Evolutionary conservation across 352 stramenopile genomes (phyloP).

Genomic region (Thraustochytrium striatum): DNA sequence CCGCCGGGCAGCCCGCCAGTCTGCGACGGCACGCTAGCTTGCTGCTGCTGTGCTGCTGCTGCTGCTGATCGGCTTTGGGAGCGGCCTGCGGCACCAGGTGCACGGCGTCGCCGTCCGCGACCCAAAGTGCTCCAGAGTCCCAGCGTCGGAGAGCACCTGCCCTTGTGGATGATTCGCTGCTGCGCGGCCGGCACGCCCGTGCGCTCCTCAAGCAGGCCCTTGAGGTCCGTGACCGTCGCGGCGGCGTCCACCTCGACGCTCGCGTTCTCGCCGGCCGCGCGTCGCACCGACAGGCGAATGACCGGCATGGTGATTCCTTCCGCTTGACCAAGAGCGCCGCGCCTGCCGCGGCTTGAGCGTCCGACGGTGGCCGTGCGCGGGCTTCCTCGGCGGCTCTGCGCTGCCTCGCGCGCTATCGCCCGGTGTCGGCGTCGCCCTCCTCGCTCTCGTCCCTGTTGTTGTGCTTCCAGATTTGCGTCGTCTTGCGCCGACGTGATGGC

Average conservation of each 20-base stretch:
- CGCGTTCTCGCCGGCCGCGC: constrained; percentile 1
- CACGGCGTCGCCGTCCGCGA: neutral
- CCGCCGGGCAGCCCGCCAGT: neutral
- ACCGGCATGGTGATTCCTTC: too few species aligned
- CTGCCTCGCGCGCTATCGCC: too few species aligned
- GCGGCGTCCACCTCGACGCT: neutral
- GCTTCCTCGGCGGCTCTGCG: too few species aligned
- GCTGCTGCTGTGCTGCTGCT: neutral
- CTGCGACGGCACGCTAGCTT: neutral
- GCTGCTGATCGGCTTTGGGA: neutral
- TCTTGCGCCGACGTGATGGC: too few species aligned
- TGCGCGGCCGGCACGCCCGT: neutral
- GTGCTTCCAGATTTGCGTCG: too few species aligned
- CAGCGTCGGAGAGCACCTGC: constrained; percentile 10
- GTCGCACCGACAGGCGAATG: neutral
- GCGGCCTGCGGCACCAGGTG: neutral
- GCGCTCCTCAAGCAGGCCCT: neutral
- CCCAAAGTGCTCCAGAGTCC: constrained; percentile 1
- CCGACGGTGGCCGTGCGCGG: too few species aligned
- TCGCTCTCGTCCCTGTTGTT: too few species aligned
- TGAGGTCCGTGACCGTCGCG: neutral
- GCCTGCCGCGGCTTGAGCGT: too few species aligned
- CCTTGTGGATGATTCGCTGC: constrained; percentile 21
- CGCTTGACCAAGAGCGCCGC: too few species aligned
- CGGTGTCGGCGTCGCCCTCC: too few species aligned